phyloP scores from a whole-genome alignment of 2,329 filamentous ascomycete species.

The Didymella glomerata region DNA sequence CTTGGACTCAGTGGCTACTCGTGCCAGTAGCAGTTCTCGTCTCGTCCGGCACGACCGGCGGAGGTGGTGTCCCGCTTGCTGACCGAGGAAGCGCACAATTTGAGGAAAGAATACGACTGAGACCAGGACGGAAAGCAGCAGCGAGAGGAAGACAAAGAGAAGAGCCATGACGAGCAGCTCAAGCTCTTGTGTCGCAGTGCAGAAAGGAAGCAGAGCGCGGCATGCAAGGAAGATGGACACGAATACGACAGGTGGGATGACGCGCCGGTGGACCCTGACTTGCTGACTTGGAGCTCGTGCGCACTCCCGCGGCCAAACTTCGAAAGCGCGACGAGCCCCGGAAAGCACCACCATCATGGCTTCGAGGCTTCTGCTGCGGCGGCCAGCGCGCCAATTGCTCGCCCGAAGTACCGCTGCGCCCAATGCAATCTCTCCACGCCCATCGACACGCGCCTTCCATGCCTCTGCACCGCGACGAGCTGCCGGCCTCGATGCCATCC shows the following conservation, averaged over 20 bases:
- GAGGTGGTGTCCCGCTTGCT: conserved; percentile 42
- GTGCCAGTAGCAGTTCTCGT: conserved; percentile 45
- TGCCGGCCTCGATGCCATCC: conserved; percentile 54
- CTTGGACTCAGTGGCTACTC: conserved; percentile 44
- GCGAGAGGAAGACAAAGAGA: conserved; percentile 37
- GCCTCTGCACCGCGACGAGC: conserved; percentile 53
- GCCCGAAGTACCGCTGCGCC: conserved; percentile 15
- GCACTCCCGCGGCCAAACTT: conserved; percentile 30
- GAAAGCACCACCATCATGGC: conserved; percentile 34
- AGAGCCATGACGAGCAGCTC: conserved; percentile 38
- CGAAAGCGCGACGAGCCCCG: conserved; percentile 9
- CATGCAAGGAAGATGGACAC: conserved; percentile 23
- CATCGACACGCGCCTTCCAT: conserved; percentile 58
- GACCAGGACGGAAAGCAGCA: conserved; percentile 35
- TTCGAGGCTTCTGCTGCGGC: conserved; percentile 34
- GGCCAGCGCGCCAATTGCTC: conserved; percentile 39
- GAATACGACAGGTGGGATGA: conserved; percentile 41
- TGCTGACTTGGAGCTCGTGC: conserved; percentile 20
- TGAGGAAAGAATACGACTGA: conserved; percentile 37
- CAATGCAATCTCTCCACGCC: conserved; percentile 5
- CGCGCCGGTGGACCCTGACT: conserved; percentile 28
- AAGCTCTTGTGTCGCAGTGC: conserved; percentile 22
- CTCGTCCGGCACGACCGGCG: conserved; percentile 45
- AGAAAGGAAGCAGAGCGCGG: conserved; percentile 18
- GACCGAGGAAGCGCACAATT: conserved; percentile 39